Evolutionary conservation across 73 alveolate species (phyloP), one percentile per base, ranked within the genome.

Genomic region (Paramecium caudatum): DNA sequence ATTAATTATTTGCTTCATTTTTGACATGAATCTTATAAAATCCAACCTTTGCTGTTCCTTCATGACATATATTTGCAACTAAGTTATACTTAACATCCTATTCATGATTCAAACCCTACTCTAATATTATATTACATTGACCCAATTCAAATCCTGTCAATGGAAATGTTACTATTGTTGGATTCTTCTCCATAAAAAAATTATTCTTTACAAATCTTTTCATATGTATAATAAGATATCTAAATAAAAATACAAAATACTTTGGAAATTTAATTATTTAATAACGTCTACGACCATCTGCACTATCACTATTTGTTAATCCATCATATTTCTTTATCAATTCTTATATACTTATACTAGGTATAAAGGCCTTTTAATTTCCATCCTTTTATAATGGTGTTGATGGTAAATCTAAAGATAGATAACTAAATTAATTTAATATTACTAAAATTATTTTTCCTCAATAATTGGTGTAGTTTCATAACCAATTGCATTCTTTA

Each of bases 101-200:
- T 62, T 84, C 90, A 45, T 23, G 34, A 23, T 12, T 47, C 63
- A 30, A 46, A 21, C 7, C 61, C 80, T 55, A 55, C 23, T 6
- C 5, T 1, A 23, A 55, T 55, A 10, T 4, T 23, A 5, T 43
- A n/a, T 12, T 17, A 47, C 50, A 82, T 27, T 81, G 91, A 37
- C 87, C 47, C 88, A 92, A 91, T 92, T 85, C 97, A 27, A 94
- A 91, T 82, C 94, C 93, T 63, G 95, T 97, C 41, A 98, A 45
- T 16, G 99, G 99, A 69, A 98, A 97, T 83, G 97, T 96, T 61
- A 98, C 99, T 47, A 98, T 97, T 25, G 99, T 97, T 10, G 99
- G 98, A 70, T 98, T 98, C 94, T 98, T 98, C 94, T 98, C 99
- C 70, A 95, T 82, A 93, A 97, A 98, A 94, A 95, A 97, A 49